A percentile compares a stretch with the other conserved stretches of the same genome.
Conservation (phyloP, 306 rosid species). For the Chamaecrista fasciculata region DNA sequence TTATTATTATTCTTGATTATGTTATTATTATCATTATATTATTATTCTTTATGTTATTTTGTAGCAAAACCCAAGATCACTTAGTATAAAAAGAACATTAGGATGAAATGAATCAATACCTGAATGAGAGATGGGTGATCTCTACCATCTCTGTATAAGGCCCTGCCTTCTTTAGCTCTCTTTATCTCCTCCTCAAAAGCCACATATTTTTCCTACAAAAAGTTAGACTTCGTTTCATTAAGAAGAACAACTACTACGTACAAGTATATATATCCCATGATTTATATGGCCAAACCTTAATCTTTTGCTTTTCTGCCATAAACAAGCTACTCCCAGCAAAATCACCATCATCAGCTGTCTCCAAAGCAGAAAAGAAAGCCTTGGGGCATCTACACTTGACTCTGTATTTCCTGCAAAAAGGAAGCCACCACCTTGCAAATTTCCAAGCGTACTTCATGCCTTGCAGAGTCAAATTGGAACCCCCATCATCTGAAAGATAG, state of each 20-base stretch:
- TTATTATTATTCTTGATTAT: too few relatives aligned
- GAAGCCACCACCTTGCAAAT: constrained; percentile 70
- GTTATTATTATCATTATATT: too few relatives aligned
- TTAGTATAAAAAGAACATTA: too few relatives aligned
- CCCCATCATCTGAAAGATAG: constrained; percentile 75
- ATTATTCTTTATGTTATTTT: too few relatives aligned
- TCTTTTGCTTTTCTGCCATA: constrained; percentile 27
- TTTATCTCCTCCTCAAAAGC: constrained; percentile 34
- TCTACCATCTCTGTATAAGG: constrained; percentile 17
- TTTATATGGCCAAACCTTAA: constrained; percentile 33
- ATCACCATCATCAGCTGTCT: constrained; percentile 10
- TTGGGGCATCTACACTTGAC: constrained; percentile 52
- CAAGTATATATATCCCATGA: not conserved
- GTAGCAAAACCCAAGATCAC: too few relatives aligned
- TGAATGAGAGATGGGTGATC: constrained; percentile 50
- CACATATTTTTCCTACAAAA: constrained; percentile 51
- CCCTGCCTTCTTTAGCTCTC: constrained; percentile 23
- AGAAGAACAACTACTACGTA: not conserved
- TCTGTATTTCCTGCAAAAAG: constrained; percentile 48
- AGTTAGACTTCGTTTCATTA: constrained; percentile 5
- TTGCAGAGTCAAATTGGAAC: constrained; percentile 47
- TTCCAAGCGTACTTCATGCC: constrained; percentile 47
- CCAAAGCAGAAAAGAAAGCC: constrained; percentile 51
- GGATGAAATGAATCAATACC: constrained; percentile 32
- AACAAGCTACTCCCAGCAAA: constrained; percentile 33